These are phyloP conservation scores for Lepidium aucheri DNA, from an alignment of 345 rosid genomes.

Conservation along the genomic window DNA sequence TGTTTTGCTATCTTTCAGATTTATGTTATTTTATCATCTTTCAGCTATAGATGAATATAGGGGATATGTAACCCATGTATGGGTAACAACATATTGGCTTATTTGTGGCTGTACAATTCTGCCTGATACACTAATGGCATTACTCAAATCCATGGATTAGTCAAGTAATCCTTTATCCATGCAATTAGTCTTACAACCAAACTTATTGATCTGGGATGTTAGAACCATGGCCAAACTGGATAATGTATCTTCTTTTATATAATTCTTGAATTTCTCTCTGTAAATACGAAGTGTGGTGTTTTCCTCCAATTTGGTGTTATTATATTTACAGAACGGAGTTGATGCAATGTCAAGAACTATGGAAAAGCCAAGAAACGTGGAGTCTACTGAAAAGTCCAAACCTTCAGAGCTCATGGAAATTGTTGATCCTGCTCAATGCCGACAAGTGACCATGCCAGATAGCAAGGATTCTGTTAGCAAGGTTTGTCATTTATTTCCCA, in stretches of 20 bases:
- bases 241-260: neutral
- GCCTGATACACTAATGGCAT: neutral
- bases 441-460: conserved; percentile 65
- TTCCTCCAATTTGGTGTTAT: neutral
- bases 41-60: neutral
- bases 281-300: neutral
- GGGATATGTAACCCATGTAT: neutral
- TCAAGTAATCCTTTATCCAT: neutral
- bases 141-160: neutral
- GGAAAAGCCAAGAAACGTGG: conserved; percentile 69
- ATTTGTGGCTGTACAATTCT: neutral
- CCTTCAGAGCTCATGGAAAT: conserved; percentile 79
- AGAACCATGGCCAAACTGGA: neutral
- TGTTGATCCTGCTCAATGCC: conserved; percentile 55
- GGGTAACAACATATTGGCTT: neutral
- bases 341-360: conserved; percentile 64
- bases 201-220: neutral
- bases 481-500: conserved; percentile 34
- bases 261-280: neutral
- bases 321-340: conserved; percentile 57
- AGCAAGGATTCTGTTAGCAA: conserved; percentile 66
- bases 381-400: conserved; percentile 55
- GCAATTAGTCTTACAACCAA: neutral
- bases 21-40: neutral
- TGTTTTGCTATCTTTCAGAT: neutral